A percentile compares a stretch with the other conserved stretches of the same genome.
These are phyloP conservation scores for Fusarium lateritium DNA, from an alignment of 2,329 filamentous ascomycete genomes.

Conservation along the genomic window DNA sequence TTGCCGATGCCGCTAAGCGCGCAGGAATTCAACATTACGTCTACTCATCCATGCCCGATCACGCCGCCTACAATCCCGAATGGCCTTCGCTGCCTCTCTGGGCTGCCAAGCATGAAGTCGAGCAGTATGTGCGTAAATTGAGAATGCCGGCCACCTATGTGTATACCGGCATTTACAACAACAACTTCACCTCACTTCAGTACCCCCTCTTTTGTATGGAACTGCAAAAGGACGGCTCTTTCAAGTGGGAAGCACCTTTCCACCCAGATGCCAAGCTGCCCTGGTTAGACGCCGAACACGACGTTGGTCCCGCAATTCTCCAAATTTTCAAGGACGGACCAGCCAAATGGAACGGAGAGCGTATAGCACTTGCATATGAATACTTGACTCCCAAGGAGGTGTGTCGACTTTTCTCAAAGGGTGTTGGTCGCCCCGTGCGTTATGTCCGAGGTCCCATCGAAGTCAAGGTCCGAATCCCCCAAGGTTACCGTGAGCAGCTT, in stretches of 20 bases:
- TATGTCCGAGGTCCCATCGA: conserved; percentile 87
- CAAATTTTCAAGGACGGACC: conserved; percentile 97
- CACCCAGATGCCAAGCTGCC: conserved; percentile 90
- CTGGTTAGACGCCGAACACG: conserved; percentile 97
- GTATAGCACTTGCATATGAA: conserved; percentile 92
- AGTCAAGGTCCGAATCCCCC: conserved; percentile 86
- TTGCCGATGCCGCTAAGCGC: conserved; percentile 90
- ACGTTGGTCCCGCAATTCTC: conserved; percentile 90
- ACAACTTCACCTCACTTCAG: conserved; percentile 94
- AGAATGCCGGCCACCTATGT: conserved; percentile 91
- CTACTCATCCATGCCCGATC: conserved; percentile 98
- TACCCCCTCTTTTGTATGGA: conserved; percentile 98
- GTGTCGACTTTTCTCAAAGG: conserved; percentile 83
- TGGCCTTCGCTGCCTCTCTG: conserved; percentile 93
- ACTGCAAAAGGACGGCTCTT: conserved; percentile 85
- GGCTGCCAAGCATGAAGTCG: conserved; percentile 92
- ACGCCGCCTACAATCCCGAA: conserved; percentile 80
- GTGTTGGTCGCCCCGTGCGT: conserved; percentile 81
- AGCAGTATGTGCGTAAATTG: conserved; percentile 89
- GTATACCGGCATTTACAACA: conserved; percentile 98
- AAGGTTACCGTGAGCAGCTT: conserved; percentile 90
- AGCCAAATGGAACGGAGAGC: conserved; percentile 81
- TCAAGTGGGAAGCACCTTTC: conserved; percentile 94
- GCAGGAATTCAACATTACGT: conserved; percentile 91
- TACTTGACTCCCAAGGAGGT: conserved; percentile 87